Conservation (phyloP, 139 green algal genomes). For the Mesotaenium endlicherianum region DNA sequence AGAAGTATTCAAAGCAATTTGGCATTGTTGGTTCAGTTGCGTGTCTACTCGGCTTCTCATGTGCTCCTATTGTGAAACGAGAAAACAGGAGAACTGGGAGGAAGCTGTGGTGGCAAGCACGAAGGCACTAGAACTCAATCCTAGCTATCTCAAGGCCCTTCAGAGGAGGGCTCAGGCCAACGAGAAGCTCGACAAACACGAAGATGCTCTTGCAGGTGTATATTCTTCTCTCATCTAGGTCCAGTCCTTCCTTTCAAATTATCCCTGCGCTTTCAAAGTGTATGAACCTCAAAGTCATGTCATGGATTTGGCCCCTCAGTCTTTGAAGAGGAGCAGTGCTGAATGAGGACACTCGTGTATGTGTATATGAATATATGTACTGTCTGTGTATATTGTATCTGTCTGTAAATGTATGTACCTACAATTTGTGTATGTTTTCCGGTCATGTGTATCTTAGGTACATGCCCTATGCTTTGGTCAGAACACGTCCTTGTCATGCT, state of each 20-base stretch:
- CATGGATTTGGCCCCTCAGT: too few relatives aligned
- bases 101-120: slow-evolving; percentile 51
- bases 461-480: too few relatives aligned
- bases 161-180: slow-evolving; percentile 70
- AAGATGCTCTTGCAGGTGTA: slow-evolving; percentile 64
- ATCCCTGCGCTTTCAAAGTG: background rate
- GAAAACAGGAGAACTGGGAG: slow-evolving; percentile 19
- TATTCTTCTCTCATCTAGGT: background rate
- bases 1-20: background rate
- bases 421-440: too few relatives aligned
- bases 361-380: too few relatives aligned
- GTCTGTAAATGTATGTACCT: too few relatives aligned
- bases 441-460: too few relatives aligned
- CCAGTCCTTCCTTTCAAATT: background rate
- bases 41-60: background rate
- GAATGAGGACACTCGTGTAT: too few relatives aligned
- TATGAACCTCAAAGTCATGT: too few relatives aligned
- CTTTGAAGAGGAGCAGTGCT: too few relatives aligned
- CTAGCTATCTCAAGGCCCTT: slow-evolving; percentile 75
- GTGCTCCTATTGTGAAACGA: background rate
- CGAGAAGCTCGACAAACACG: slow-evolving; percentile 77
- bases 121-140: slow-evolving; percentile 45
- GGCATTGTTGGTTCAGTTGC: background rate
- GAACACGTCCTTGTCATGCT: too few relatives aligned
- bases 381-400: too few relatives aligned